Conservation (phyloP, 352 stramenopile species). For the Phytophthora constricta region DNA sequence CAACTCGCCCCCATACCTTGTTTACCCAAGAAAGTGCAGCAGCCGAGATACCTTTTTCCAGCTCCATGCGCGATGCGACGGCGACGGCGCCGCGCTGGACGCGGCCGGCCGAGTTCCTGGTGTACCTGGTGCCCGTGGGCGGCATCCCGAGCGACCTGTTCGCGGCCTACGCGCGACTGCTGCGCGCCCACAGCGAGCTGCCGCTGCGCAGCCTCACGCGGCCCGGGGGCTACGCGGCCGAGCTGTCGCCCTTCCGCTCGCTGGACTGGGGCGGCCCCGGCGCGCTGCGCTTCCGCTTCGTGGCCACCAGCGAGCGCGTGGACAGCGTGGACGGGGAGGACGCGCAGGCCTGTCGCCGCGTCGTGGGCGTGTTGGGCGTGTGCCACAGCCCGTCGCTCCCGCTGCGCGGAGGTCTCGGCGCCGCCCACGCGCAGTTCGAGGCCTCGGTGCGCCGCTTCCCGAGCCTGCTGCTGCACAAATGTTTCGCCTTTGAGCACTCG, state of each 20-base stretch:
- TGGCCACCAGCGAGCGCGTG: conserved; percentile 64
- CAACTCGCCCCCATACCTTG: too few relatives aligned
- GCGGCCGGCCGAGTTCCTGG: conserved; percentile 74
- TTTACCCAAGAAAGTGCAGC: conserved; percentile 2
- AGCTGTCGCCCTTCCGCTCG: conserved; percentile 82
- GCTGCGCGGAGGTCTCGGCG: conserved; percentile 39
- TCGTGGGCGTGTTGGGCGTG: conserved; percentile 80
- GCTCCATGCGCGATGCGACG: conserved; percentile 19
- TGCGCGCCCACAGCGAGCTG: conserved; percentile 61
- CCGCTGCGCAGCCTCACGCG: conserved; percentile 73
- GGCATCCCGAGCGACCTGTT: conserved; percentile 67
- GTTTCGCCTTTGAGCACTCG: conserved; percentile 85
- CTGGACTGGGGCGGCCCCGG: conserved; percentile 72
- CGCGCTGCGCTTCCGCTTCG: conserved; percentile 74
- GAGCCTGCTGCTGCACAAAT: conserved; percentile 77
- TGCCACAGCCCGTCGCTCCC: conserved; percentile 81
- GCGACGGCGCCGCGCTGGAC: conserved; percentile 53
- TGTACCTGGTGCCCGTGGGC: conserved; percentile 84
- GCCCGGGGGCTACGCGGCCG: conserved; percentile 75
- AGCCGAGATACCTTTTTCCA: background rate
- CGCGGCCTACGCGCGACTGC: conserved; percentile 61
- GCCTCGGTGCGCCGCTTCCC: conserved; percentile 70
- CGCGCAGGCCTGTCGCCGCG: conserved; percentile 67
- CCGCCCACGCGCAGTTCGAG: conserved; percentile 74
- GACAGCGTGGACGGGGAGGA: conserved; percentile 76